Conservation (phyloP, 2,329 filamentous ascomycete genomes). For the Epichloe scottii region DNA sequence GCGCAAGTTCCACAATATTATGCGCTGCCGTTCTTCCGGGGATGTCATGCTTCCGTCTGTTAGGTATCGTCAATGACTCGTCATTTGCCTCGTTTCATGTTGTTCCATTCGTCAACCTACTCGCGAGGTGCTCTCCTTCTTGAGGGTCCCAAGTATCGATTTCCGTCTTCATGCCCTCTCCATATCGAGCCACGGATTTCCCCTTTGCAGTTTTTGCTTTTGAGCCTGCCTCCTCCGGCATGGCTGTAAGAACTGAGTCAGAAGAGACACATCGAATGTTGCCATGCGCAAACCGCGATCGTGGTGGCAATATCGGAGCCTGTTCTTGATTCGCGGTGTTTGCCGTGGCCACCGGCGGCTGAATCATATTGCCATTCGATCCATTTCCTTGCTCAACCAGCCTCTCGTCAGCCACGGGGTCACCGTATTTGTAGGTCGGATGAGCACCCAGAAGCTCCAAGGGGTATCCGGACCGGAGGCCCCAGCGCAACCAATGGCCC, state of each 20-base stretch:
- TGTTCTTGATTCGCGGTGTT: background rate
- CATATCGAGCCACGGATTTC: background rate
- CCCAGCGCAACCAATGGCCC: slow-evolving; percentile 10
- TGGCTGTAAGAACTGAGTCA: background rate
- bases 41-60: background rate
- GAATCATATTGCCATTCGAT: background rate
- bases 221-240: background rate
- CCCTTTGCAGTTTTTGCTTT: background rate
- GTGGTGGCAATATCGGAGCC: background rate
- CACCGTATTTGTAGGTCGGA: background rate
- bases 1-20: background rate
- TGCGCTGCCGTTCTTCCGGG: background rate
- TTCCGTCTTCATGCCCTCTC: background rate
- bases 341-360: background rate
- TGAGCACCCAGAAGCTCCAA: slow-evolving; percentile 9
- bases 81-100: background rate
- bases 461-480: slow-evolving; percentile 9
- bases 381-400: background rate
- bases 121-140: background rate
- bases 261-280: background rate
- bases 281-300: background rate
- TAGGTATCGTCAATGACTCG: background rate
- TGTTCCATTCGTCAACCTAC: background rate
- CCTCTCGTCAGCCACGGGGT: background rate
- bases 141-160: background rate